Evolutionary conservation across 129 eudicot genomes (phyloP).

Genomic region (Escallonia herrerae): DNA sequence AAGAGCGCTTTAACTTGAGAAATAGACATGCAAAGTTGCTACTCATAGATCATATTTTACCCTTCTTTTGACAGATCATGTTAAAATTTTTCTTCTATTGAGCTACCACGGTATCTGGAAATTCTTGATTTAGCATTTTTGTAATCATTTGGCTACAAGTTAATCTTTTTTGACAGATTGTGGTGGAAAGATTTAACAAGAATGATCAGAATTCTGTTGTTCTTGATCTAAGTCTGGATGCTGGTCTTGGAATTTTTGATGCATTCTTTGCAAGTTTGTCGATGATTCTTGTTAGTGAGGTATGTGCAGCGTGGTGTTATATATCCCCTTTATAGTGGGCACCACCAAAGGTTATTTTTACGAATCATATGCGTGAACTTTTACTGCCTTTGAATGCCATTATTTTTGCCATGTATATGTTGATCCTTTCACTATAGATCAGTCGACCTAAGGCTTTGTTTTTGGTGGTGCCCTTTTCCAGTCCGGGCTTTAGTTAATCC

Average conservation of each 20-base stretch:
- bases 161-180: slow-evolving; percentile 41
- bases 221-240: slow-evolving; percentile 49
- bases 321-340: not conserved
- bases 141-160: not conserved
- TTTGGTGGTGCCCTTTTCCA: not conserved
- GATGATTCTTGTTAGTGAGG: slow-evolving; percentile 98
- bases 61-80: too few species aligned
- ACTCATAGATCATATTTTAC: too few species aligned
- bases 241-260: slow-evolving; percentile 84
- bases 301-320: slow-evolving; percentile 23
- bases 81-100: too few species aligned
- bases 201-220: slow-evolving; percentile 45
- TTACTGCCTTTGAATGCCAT: not conserved
- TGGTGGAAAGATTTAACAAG: slow-evolving; percentile 40
- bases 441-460: not conserved
- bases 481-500: too few species aligned
- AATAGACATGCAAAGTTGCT: too few species aligned
- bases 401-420: not conserved
- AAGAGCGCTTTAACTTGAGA: too few species aligned
- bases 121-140: not conserved
- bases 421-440: not conserved
- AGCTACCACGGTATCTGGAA: too few species aligned
- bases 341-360: not conserved
- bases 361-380: not conserved
- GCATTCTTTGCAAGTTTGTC: slow-evolving; percentile 95